Conservation (phyloP, 2,329 filamentous ascomycete species). For the Byssothecium circinans region DNA sequence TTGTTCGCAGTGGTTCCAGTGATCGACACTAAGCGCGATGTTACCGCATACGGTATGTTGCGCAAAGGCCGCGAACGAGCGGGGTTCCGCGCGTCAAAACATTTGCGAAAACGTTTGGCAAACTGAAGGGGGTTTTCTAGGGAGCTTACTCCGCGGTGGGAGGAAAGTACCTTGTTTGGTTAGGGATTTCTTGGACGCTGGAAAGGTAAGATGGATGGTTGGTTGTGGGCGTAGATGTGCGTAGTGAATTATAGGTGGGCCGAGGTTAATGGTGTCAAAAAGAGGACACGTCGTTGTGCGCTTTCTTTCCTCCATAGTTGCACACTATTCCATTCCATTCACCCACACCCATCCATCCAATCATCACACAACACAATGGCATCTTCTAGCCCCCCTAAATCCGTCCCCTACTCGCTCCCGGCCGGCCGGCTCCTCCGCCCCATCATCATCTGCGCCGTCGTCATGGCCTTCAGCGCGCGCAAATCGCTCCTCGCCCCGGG, state of each 20-base stretch:
- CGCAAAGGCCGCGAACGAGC: constrained; percentile 1
- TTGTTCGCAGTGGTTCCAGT: constrained; percentile 40
- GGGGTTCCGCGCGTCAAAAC: not conserved
- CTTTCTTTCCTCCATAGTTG: no score
- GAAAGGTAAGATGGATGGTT: no score
- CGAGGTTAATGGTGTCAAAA: no score
- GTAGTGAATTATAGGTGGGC: no score
- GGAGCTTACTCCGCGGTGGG: no score
- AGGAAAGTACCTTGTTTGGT: no score
- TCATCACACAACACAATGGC: not conserved
- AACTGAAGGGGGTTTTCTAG: no score
- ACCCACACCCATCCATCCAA: no score
- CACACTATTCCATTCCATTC: no score
- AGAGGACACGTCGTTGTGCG: no score
- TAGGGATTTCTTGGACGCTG: no score
- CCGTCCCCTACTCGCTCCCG: constrained; percentile 19
- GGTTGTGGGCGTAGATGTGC: no score
- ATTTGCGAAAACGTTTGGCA: not conserved
- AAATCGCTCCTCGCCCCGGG: constrained; percentile 21
- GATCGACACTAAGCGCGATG: constrained; percentile 22
- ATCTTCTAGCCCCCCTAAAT: constrained; percentile 4
- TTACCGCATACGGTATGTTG: constrained; percentile 30
- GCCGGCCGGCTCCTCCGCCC: constrained; percentile 17
- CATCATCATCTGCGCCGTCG: constrained; percentile 23
- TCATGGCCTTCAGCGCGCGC: constrained; percentile 26